phyloP scores from a whole-genome alignment of 176 grass and related monocot species.

The Triticum urartu region DNA sequence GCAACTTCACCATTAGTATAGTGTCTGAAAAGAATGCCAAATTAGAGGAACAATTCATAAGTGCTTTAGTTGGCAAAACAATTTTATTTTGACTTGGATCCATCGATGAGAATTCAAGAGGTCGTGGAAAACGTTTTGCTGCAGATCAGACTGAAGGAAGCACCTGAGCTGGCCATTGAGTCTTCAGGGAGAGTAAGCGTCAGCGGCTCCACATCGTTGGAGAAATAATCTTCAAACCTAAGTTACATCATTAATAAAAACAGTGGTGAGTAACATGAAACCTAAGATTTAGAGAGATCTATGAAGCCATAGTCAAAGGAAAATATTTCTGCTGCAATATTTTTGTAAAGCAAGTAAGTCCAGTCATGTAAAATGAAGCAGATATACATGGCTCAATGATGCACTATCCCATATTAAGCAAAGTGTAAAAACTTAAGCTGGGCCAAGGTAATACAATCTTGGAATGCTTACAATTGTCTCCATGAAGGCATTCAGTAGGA shows the following conservation, averaged over 20 bases:
- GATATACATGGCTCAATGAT: background rate
- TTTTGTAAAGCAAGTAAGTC: background rate
- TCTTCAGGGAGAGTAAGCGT: conserved; percentile 81
- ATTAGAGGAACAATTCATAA: conserved; percentile 7
- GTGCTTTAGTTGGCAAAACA: too few species aligned
- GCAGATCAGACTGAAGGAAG: conserved; percentile 70
- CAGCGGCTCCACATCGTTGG: conserved; percentile 76
- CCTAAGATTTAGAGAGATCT: too few species aligned
- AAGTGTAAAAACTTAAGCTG: conserved; percentile 17
- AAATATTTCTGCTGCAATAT: background rate
- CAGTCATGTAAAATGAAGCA: conserved; percentile 11
- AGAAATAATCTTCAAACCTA: conserved; percentile 74
- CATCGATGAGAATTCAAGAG: conserved; percentile 59
- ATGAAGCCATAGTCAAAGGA: background rate
- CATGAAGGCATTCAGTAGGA: conserved; percentile 25
- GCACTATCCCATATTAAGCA: too few species aligned
- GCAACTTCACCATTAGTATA: conserved; percentile 93
- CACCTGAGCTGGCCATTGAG: conserved; percentile 61
- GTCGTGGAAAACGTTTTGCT: conserved; percentile 78
- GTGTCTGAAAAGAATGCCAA: conserved; percentile 46
- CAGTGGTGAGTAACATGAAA: background rate
- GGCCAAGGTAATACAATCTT: conserved; percentile 87
- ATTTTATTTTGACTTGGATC: conserved; percentile 46
- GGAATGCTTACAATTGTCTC: conserved; percentile 73
- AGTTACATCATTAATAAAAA: conserved; percentile 15